phyloP scores from a whole-genome alignment of 208 protist species.

The Leishmania guyanensis region DNA sequence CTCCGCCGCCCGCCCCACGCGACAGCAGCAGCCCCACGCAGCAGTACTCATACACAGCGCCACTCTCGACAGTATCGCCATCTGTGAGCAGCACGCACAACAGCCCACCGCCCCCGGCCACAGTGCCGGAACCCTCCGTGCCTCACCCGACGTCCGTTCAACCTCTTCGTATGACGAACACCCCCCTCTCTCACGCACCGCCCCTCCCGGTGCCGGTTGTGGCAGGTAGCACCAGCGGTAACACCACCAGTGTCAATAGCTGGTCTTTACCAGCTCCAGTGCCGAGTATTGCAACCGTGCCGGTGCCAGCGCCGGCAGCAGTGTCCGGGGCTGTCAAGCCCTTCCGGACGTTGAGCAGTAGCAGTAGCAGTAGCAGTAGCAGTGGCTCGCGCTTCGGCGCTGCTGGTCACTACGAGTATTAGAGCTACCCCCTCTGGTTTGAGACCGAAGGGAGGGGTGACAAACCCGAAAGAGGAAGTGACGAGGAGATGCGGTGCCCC shows the following conservation, averaged over 20 bases:
- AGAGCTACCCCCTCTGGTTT: neutral
- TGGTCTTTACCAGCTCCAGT: neutral
- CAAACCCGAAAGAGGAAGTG: neutral
- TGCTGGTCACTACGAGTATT: slow-evolving; percentile 18
- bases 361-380: slow-evolving; percentile 17
- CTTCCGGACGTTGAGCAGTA: slow-evolving; percentile 26
- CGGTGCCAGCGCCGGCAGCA: neutral
- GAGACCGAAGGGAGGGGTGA: neutral
- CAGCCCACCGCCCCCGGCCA: neutral
- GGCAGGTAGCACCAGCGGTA: neutral
- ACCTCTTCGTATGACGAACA: neutral
- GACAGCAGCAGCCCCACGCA: slow-evolving; percentile 1
- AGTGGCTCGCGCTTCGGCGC: slow-evolving; percentile 6
- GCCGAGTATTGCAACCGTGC: neutral
- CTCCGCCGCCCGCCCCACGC: slow-evolving; percentile 15
- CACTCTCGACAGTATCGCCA: neutral
- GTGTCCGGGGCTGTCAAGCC: slow-evolving; percentile 5
- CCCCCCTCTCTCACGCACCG: neutral
- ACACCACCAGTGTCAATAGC: neutral
- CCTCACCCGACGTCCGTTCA: neutral
- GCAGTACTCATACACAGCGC: neutral
- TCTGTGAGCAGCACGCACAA: neutral
- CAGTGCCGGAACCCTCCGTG: neutral
- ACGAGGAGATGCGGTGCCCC: neutral
- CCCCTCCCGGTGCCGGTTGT: neutral